A percentile compares a stretch with the other conserved stretches of the same genome.
Conservation (phyloP, 2,329 filamentous ascomycete species). For the Pseudogymnoascus verrucosus region DNA sequence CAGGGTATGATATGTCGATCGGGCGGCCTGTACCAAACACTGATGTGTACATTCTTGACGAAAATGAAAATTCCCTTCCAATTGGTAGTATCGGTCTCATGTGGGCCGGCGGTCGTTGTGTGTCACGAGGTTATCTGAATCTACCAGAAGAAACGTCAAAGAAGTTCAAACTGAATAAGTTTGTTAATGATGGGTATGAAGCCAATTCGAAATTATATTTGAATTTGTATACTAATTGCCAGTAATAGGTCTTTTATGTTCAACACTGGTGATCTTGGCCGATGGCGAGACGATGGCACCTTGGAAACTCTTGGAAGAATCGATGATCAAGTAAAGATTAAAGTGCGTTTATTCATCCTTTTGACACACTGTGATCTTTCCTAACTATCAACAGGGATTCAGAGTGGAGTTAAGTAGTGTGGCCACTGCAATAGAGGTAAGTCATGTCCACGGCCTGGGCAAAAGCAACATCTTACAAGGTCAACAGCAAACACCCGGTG, state of each 20-base stretch:
- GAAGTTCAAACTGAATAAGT: constrained; percentile 43
- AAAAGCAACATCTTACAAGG: neutral
- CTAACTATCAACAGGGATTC: constrained; percentile 36
- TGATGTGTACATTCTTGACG: constrained; percentile 45
- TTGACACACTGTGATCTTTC: neutral
- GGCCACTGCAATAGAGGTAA: constrained; percentile 40
- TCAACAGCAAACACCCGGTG: constrained; percentile 26
- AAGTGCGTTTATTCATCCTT: constrained; percentile 29
- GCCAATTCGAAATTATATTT: neutral
- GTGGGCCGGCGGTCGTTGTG: constrained; percentile 49
- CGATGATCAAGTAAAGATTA: constrained; percentile 57
- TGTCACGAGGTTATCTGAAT: constrained; percentile 48
- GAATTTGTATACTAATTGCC: neutral
- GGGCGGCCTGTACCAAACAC: constrained; percentile 50
- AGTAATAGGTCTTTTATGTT: constrained; percentile 41
- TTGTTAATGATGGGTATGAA: constrained; percentile 42
- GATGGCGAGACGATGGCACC: constrained; percentile 45
- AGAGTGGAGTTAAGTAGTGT: constrained; percentile 54
- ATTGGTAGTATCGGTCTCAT: constrained; percentile 43
- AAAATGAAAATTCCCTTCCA: constrained; percentile 36
- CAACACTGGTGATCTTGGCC: constrained; percentile 51
- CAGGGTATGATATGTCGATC: constrained; percentile 42
- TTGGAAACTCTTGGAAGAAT: constrained; percentile 47
- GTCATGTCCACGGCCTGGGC: constrained; percentile 12
- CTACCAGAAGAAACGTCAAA: constrained; percentile 42